Evolutionary conservation across 768 basidiomycete genomes (phyloP), one percentile per base, ranked within the genome.

Genomic region (Collybia mongolica): DNA sequence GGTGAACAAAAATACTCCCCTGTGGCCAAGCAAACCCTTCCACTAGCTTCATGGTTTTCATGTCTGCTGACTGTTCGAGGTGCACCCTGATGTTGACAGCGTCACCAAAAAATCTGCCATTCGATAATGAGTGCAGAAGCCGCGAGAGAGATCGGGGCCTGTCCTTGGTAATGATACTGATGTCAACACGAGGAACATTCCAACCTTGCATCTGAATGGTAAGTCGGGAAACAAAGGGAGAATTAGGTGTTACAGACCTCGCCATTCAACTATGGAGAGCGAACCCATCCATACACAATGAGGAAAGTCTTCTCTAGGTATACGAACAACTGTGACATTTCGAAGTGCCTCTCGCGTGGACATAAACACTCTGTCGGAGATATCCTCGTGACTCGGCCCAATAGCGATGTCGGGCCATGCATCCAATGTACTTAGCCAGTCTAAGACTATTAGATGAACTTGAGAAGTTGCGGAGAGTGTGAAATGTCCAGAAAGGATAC

Each of bases 161-260:
- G 59, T 88, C 75, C 57, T 90, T 83, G 0, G 92, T 93, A 48
- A 93, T 87, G 35, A 94, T 75, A 46, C 77, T 81, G 38, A 93
- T 67, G 20, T 88, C 86, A 26, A 93, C 68, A 26, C 67, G 74
- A 8, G 90, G 89, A 2, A 66, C 61, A 54, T 90, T 76, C 90
- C 90, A 94, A 60, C 83, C 92, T 32, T 32, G n/a, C 14, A 32
- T 14, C 32, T 14, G 11, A 12, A 6, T 94, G 41, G 42, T 36
- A n/a, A 36, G 28, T 24, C 22, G 53, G 47, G 26, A 19, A 58
- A 46, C 51, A 42, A 48, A 54, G 48, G 54, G 55, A 14, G 52
- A 39, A 24, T 29, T 20, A 59, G 29, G 46, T 15, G 38, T 12
- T 2, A 54, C 53, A 36, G 51, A 89, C 89, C 77, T 64, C 66